These are phyloP conservation scores for Solanum paucissectum DNA, from an alignment of 257 asterid species.

Conservation along the genomic window DNA sequence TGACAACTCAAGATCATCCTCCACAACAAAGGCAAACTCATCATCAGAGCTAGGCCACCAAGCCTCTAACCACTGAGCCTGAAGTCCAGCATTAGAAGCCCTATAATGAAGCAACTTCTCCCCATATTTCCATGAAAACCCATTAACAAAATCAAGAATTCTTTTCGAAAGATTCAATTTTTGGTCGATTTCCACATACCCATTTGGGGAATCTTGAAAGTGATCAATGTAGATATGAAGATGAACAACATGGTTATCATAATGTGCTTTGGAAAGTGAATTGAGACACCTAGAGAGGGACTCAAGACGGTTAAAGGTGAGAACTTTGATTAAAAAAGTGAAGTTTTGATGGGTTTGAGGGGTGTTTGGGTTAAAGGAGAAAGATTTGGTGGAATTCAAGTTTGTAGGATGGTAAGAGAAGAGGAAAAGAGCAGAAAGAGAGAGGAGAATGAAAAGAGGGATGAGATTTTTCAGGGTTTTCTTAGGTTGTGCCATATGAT, in stretches of 20 bases:
- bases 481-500: slow-evolving; percentile 16
- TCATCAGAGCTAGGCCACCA: slow-evolving; percentile 67
- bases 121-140: slow-evolving; percentile 66
- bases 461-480: slow-evolving; percentile 11
- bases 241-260: slow-evolving; percentile 49
- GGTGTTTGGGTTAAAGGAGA: slow-evolving; percentile 14
- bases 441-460: slow-evolving; percentile 23
- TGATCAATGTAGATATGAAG: slow-evolving; percentile 79
- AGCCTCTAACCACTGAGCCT: slow-evolving; percentile 63
- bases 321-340: slow-evolving; percentile 76
- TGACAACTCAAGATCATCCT: slow-evolving; percentile 92
- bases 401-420: slow-evolving; percentile 32
- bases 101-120: slow-evolving; percentile 52
- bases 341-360: slow-evolving; percentile 32
- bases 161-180: slow-evolving; percentile 37
- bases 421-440: slow-evolving; percentile 27
- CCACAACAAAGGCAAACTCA: slow-evolving; percentile 84
- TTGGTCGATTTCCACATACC: slow-evolving; percentile 30
- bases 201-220: slow-evolving; percentile 27
- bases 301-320: slow-evolving; percentile 65
- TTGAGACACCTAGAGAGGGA: slow-evolving; percentile 81
- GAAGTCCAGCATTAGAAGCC: slow-evolving; percentile 50
- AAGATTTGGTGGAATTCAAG: slow-evolving; percentile 21
- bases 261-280: slow-evolving; percentile 66
- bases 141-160: slow-evolving; percentile 65